Conservation (phyloP, 2,329 filamentous ascomycete genomes). For the Acephala macrosclerotiorum region DNA sequence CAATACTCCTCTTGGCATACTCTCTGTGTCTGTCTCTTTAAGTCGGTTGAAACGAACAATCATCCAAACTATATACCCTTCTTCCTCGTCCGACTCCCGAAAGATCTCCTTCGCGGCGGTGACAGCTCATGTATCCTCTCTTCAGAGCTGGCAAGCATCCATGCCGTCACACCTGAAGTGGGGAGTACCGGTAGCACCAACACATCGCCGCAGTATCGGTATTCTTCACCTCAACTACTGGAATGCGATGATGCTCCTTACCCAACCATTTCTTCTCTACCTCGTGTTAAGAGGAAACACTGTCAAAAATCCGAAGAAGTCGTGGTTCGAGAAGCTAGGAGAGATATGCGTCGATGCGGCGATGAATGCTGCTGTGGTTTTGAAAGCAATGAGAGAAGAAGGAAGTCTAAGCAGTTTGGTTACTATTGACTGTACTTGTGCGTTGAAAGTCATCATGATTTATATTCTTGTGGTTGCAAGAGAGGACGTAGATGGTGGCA, state of each 20-base stretch:
- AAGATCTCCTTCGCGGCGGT: conserved; percentile 30
- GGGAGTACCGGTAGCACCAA: conserved; percentile 31
- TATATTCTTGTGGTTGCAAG: conserved; percentile 28
- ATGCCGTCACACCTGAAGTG: conserved; percentile 34
- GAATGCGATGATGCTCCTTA: conserved; percentile 33
- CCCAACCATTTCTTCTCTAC: conserved; percentile 33
- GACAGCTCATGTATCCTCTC: conserved; percentile 22
- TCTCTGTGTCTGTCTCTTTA: conserved; percentile 30
- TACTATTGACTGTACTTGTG: conserved; percentile 29
- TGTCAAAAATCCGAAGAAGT: conserved; percentile 24
- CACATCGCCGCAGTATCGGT: conserved; percentile 30
- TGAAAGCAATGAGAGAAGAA: conserved; percentile 31
- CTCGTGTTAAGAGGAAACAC: conserved; percentile 24
- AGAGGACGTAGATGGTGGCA: conserved; percentile 12
- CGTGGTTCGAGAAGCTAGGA: conserved; percentile 32
- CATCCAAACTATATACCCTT: conserved; percentile 33
- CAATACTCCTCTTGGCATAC: conserved; percentile 29
- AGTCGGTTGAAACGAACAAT: conserved; percentile 31
- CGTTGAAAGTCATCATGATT: conserved; percentile 31
- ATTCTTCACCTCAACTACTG: conserved; percentile 36
- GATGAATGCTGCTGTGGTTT: conserved; percentile 23
- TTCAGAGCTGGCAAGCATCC: conserved; percentile 29
- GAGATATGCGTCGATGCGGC: conserved; percentile 34
- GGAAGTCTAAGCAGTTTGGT: conserved; percentile 27
- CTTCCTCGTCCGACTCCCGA: conserved; percentile 24